Evolutionary conservation across 352 stramenopile species (phyloP), one percentile per base, ranked within the genome.

Genomic region (Globisporangium nodosum): DNA sequence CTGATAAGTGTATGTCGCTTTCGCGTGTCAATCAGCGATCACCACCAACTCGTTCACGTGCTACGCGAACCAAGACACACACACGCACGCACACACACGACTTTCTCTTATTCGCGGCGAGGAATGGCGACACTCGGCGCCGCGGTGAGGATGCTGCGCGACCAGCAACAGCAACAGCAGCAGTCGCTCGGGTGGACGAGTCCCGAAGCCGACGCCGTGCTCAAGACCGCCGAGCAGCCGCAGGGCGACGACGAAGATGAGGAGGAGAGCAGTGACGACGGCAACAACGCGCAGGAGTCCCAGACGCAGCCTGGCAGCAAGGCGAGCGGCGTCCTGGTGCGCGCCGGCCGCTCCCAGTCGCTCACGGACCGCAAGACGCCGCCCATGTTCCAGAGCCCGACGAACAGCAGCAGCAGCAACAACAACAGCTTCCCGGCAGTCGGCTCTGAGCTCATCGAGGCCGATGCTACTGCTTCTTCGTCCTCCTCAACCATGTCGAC

Each of bases 271-370:
- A 49, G 43, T n/a, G n/a, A 52, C 35, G 37, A 21, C 30, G 40
- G 4, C 35, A 35, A 37, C 39, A 49, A 39, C 20, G 15, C 9
- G 4, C 43, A 53, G 21, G 46, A 60, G 13, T 31, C 20, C n/a
- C 27, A 46, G 37, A 18, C 37, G 50, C 31, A 55, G 18, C 6
- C 27, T 12, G 37, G 27, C 15, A 30, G 30, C 13, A 56, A 18
- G 13, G 3, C 20, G 37, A 49, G 24, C 45, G 21, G 30, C 16
- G n/a, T 60, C 11, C 67, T 68, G 7, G 56, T 76, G 24, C 67
- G 70, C 12, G 70, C 55, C 21, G 54, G 52, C 4, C 73, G 76
- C 5, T 86, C 73, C 27, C 71, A 78, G 56, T 86, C 76, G 37
- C 65, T 84, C 11, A 75, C 66, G 3, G 54, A 69, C 20, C 65